Evolutionary conservation across 2,329 filamentous ascomycete species (phyloP).

Genomic region (Rhynchosporium graminicola): DNA sequence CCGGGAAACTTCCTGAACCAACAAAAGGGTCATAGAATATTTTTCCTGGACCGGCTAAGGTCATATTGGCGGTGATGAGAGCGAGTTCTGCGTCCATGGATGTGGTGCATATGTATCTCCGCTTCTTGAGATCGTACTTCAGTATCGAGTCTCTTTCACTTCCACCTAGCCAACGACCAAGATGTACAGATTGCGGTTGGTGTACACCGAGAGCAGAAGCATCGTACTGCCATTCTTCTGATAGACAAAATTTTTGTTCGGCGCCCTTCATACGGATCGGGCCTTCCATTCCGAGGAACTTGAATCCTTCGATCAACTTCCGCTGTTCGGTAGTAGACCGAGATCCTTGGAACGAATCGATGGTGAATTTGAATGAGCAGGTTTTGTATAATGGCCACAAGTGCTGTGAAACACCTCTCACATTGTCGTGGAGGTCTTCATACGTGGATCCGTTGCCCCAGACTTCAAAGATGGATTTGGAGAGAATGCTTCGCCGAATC

Average conservation of each 20-base stretch:
- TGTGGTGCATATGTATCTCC: constrained; percentile 91
- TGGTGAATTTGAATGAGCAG: constrained; percentile 76
- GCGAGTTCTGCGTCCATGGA: constrained; percentile 96
- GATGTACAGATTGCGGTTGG: constrained; percentile 63
- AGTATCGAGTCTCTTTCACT: constrained; percentile 68
- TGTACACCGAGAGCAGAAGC: constrained; percentile 49
- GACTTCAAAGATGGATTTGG: constrained; percentile 82
- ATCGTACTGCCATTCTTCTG: constrained; percentile 74
- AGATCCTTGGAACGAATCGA: constrained; percentile 81
- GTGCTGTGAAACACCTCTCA: constrained; percentile 58
- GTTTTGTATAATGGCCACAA: constrained; percentile 67
- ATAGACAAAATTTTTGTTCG: constrained; percentile 74
- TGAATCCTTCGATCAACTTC: constrained; percentile 80
- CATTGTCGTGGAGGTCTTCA: constrained; percentile 64
- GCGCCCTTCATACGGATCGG: constrained; percentile 74
- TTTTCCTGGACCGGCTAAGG: constrained; percentile 77
- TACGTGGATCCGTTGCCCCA: constrained; percentile 77
- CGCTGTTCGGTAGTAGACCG: constrained; percentile 63
- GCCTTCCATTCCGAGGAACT: constrained; percentile 75
- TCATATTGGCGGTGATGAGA: constrained; percentile 88
- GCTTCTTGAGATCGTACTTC: constrained; percentile 88
- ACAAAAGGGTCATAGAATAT: constrained; percentile 95
- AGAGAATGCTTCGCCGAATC: constrained; percentile 75
- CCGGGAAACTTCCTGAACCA: constrained; percentile 88
- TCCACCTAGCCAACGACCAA: constrained; percentile 70